Base-by-base conservation (phyloP, 371 early-diverging fungal species). In the Rhizopus stolonifer region DNA sequence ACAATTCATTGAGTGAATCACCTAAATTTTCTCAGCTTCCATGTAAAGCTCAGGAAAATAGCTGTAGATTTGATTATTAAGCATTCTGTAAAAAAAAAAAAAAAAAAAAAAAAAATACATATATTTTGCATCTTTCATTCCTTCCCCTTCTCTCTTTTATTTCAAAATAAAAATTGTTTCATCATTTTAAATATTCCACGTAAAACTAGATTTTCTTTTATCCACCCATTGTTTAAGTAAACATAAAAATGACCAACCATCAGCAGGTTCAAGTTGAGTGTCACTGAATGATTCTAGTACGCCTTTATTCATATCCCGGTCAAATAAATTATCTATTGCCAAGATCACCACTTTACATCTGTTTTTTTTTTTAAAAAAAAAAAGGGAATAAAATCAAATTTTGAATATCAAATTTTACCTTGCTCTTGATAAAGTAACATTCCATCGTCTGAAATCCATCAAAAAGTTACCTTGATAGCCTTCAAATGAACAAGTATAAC, bases 341-440 rank as follows among this genome's bases (percentile, higher is more conserved):
- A 80, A 15, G 18, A 83, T 51, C 32, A 83, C 65, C 17, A 79
- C 74, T 58, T 83, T 83, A 50, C 80, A 79, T 17, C 77, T 72
- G 17, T n/a, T 38, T n/a, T n/a, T n/a, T n/a, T n/a, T n/a, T n/a
- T n/a, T n/a, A n/a, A n/a, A n/a, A n/a, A n/a, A n/a, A n/a, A n/a
- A n/a, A n/a, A n/a, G n/a, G n/a, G n/a, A n/a, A n/a, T n/a, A n/a
- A n/a, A n/a, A n/a, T n/a, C n/a, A n/a, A n/a, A n/a, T n/a, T n/a
- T n/a, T n/a, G n/a, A n/a, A n/a, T 29, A 9, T 29, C 11, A 29
- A 11, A 11, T 11, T 29, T 29, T 29, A 71, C 72, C 61, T 55
- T 23, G 83, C 81, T 38, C 83, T 64, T 15, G 79, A 78, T 39
- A 81, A 34, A 0, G 81, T 79, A 47, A 83, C 83, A 53, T 80